Evolutionary conservation across 805 yeast genomes (phyloP).

Genomic region (Wickerhamiella allomyrinae): DNA sequence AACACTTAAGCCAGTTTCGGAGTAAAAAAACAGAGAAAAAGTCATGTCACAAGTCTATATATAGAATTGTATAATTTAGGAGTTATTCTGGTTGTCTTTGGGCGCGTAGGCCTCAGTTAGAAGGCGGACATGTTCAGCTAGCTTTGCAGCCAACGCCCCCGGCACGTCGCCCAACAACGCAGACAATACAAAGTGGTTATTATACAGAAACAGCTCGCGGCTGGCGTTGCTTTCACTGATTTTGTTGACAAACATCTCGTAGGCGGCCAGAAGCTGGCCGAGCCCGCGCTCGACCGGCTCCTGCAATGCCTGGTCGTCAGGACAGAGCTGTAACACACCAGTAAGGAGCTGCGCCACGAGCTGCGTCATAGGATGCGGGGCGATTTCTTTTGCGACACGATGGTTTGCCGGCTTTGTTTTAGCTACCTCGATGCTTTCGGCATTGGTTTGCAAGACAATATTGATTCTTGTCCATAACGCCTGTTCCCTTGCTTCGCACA

Average conservation of each 20-base stretch:
- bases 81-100: no score
- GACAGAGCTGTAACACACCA: constrained; percentile 48
- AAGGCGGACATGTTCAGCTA: constrained; percentile 32
- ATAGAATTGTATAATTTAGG: no score
- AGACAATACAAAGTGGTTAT: constrained; percentile 51
- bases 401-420: constrained; percentile 23
- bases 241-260: constrained; percentile 64
- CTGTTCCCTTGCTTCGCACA: constrained; percentile 49
- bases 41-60: no score
- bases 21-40: no score
- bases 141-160: constrained; percentile 30
- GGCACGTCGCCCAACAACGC: constrained; percentile 37
- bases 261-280: constrained; percentile 58
- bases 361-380: constrained; percentile 57
- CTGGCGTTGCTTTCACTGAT: constrained; percentile 34
- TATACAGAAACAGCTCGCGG: constrained; percentile 56
- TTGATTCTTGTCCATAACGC: constrained; percentile 81
- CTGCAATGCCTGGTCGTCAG: constrained; percentile 25
- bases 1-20: no score
- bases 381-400: constrained; percentile 3
- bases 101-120: constrained; percentile 32
- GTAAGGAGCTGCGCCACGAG: constrained; percentile 60
- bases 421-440: constrained; percentile 52
- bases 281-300: constrained; percentile 69
- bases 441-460: constrained; percentile 57